Conservation (phyloP, 441 rosid genomes). For the Adansonia gregorii region DNA sequence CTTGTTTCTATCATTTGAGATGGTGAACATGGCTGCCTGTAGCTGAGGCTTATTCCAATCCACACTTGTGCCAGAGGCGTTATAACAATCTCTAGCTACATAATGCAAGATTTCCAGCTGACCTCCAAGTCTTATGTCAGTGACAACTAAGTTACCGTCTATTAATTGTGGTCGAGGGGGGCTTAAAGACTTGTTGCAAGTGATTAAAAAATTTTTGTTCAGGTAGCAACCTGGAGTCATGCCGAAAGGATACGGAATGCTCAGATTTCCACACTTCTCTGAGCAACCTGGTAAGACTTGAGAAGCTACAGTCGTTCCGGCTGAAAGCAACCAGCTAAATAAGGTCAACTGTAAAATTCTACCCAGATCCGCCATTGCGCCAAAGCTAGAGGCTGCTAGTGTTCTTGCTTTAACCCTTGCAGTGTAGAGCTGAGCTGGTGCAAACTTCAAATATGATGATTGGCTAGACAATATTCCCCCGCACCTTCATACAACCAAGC, state of each 20-base stretch:
- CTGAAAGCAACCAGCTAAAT: background rate
- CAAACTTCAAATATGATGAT: too few species aligned
- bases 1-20: constrained; percentile 1
- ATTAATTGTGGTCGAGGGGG: background rate
- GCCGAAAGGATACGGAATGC: constrained; percentile 5
- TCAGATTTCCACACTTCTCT: background rate
- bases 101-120: background rate
- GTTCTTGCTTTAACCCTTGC: too few species aligned
- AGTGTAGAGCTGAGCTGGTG: too few species aligned
- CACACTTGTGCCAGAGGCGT: rapidly evolving
- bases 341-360: background rate
- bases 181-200: background rate
- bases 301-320: background rate
- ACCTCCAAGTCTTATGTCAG: background rate
- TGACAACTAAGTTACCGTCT: background rate
- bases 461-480: too few species aligned
- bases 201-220: background rate
- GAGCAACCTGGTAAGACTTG: background rate
- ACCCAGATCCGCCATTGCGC: background rate
- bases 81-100: background rate
- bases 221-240: background rate
- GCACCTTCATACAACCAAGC: too few species aligned
- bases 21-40: background rate
- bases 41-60: rapidly evolving
- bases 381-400: too few species aligned